These are phyloP conservation scores for Solanum commersonii DNA, from an alignment of 257 asterid genomes.

Conservation along the genomic window DNA sequence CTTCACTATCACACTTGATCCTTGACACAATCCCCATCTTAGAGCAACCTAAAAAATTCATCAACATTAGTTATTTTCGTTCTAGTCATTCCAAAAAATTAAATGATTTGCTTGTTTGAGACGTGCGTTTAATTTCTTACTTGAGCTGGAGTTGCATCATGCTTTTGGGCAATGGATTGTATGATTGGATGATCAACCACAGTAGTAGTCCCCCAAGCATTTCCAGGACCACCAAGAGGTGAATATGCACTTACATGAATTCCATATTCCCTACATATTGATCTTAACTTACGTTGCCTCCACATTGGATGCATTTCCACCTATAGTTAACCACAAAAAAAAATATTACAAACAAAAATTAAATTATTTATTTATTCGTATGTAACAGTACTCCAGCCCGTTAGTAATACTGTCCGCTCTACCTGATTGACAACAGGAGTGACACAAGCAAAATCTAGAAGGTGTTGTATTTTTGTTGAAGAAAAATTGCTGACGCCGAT, in stretches of 20 bases:
- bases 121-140: conserved; percentile 5
- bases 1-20: conserved; percentile 63
- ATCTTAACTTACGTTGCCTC: conserved; percentile 63
- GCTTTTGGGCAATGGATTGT: conserved; percentile 48
- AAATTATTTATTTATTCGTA: neutral
- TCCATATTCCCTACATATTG: conserved; percentile 31
- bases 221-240: conserved; percentile 79
- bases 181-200: conserved; percentile 50
- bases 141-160: conserved; percentile 73
- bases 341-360: neutral
- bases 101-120: neutral
- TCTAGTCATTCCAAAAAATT: neutral
- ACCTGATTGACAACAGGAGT: conserved; percentile 76
- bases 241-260: conserved; percentile 80
- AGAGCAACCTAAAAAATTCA: conserved; percentile 39
- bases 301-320: conserved; percentile 97
- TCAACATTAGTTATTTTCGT: neutral
- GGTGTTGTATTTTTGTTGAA: conserved; percentile 31
- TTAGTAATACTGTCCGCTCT: neutral
- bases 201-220: conserved; percentile 69
- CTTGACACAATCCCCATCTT: conserved; percentile 65
- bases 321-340: conserved; percentile 9
- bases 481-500: conserved; percentile 89
- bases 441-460: conserved; percentile 37
- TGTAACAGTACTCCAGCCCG: neutral